A percentile compares a stretch with the other conserved stretches of the same genome.
Evolutionary conservation across 2,329 filamentous ascomycete genomes (phyloP).

Genomic region (Cordyceps militaris): DNA sequence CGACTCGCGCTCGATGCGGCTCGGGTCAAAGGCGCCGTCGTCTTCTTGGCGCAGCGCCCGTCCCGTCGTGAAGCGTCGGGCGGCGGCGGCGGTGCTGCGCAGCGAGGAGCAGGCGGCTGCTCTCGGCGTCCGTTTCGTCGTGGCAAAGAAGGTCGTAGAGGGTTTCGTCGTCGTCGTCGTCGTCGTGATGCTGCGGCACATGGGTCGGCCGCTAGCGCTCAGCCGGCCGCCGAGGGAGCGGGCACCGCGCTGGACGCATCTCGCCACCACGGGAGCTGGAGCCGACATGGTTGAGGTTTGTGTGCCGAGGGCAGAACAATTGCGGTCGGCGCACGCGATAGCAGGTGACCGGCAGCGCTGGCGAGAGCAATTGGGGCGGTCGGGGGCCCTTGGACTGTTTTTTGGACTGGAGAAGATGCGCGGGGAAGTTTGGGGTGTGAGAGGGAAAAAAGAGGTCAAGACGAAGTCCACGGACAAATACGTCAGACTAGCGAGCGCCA

Average conservation of each 20-base stretch:
- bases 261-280: constrained; percentile 31
- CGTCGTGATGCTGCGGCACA: constrained; percentile 17
- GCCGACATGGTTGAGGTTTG: constrained; percentile 26
- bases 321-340: constrained; percentile 1
- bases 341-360: neutral
- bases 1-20: constrained; percentile 70
- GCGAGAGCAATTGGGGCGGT: constrained; percentile 2
- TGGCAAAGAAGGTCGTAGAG: constrained; percentile 6
- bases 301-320: neutral
- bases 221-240: constrained; percentile 25
- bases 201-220: constrained; percentile 20
- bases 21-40: constrained; percentile 58
- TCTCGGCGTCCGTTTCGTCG: neutral
- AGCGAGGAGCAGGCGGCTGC: neutral
- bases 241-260: constrained; percentile 33
- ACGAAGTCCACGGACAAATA: neutral
- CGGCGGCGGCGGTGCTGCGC: constrained; percentile 12
- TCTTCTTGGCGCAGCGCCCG: constrained; percentile 21
- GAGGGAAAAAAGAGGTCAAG: neutral
- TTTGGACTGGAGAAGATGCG: neutral
- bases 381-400: neutral
- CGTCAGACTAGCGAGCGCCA: constrained; percentile 4
- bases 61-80: constrained; percentile 32
- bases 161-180: constrained; percentile 14
- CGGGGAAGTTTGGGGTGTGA: constrained; percentile 22